A percentile compares a stretch with the other conserved stretches of the same genome.
Evolutionary conservation across 177 flowering plant species (phyloP).

Genomic region (Telopea speciosissima): DNA sequence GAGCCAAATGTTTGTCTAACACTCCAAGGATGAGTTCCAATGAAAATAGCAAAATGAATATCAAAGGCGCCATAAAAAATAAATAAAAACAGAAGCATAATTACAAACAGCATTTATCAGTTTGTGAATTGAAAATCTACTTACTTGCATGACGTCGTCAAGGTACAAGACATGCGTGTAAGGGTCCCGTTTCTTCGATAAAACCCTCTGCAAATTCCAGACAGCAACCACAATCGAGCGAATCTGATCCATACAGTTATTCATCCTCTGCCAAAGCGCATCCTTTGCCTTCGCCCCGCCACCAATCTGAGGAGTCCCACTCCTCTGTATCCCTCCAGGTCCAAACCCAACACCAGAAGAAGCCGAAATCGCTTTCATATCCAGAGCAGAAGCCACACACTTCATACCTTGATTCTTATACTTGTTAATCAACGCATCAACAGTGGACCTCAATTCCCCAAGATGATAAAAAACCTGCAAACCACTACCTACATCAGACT

Average conservation of each 20-base stretch:
- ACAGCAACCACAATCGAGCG: conserved; percentile 79
- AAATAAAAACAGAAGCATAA: too few species aligned
- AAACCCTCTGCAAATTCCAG: conserved; percentile 97
- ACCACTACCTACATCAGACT: conserved; percentile 92
- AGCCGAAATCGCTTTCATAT: conserved; percentile 76
- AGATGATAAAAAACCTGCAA: conserved; percentile 92
- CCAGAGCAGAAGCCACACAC: conserved; percentile 65
- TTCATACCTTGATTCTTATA: conserved; percentile 66
- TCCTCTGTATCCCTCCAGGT: conserved; percentile 87
- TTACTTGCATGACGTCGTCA: conserved; percentile 86
- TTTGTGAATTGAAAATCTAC: conserved; percentile 4
- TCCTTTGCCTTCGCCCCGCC: conserved; percentile 81
- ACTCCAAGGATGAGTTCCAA: not conserved
- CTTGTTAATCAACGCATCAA: conserved; percentile 67
- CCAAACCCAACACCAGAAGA: conserved; percentile 42
- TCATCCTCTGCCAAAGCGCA: conserved; percentile 83
- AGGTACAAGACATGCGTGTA: conserved; percentile 87
- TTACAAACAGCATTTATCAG: not conserved
- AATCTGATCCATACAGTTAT: conserved; percentile 75
- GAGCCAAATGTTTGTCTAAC: not conserved
- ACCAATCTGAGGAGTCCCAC: conserved; percentile 91
- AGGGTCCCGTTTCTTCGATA: conserved; percentile 95
- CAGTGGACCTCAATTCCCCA: conserved; percentile 69
- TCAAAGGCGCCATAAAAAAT: too few species aligned
- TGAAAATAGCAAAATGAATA: too few species aligned